Evolutionary conservation across 2,329 filamentous ascomycete genomes (phyloP), one percentile per base, ranked within the genome.

Genomic region (Clarireedia hainanense): DNA sequence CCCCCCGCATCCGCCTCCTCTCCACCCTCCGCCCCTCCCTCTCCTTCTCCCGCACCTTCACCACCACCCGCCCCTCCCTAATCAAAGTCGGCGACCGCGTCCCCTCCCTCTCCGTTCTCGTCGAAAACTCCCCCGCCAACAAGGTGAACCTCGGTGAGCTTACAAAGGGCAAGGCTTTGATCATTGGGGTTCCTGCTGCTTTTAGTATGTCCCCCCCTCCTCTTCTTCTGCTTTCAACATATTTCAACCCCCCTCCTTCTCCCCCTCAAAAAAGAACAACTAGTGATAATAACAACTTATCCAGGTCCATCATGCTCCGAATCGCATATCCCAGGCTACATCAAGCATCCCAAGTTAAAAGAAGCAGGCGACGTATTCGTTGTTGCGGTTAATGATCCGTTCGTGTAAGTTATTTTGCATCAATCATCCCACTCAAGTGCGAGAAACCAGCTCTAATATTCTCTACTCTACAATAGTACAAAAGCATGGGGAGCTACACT

Each of bases 361-460:
- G 78, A 85, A 58, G 89, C 88, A 30, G 91, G 91, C 49, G 79
- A 87, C 67, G 88, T 96, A 47, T 95, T 95, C 67, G 89, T 97
- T 42, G 84, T 97, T 56, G 85, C 88, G 15, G 91, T 96, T 69
- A 97, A 97, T 70, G 92, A 97, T 70, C 83, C 91, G 20, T 96
- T 96, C 70, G 91, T 96, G 88, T 95, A 77, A 73, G 88, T 74
- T 47, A 9, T 14, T 17, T 47, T n/a, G 9, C 1, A 17, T 6
- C 12, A 2, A 3, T 10, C 6, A 10, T 24, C 9, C 30, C 9
- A 3, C 12, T 17, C 39, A 12, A 42, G 4, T 17, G 5, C 40
- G 14, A 40, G 17, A 40, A 40, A 37, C 2, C 39, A 20, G 20
- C 5, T 6, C 14, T 6, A 15, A 46, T 14, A 46, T 14, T 2